Percentiles rank a stretch among this genome's conserved stretches.
Evolutionary conservation across 768 basidiomycete genomes (phyloP).

Genomic region (Termitomyces sp.): DNA sequence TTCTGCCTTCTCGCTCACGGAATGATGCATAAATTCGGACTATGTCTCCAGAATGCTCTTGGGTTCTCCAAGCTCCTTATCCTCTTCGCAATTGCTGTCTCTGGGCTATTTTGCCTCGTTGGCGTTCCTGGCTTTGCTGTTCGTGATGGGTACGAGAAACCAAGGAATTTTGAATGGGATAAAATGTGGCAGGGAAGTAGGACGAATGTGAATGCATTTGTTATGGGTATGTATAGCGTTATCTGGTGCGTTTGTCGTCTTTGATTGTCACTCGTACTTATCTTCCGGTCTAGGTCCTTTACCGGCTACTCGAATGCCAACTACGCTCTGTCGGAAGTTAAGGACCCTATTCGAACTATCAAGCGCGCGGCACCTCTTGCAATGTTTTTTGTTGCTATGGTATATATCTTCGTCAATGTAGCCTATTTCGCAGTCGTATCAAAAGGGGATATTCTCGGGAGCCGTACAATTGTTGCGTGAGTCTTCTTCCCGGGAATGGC

Average conservation of each 20-base stretch:
- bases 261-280: not conserved
- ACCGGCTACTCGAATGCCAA: slow-evolving; percentile 74
- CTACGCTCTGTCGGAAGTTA: slow-evolving; percentile 68
- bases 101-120: slow-evolving; percentile 49
- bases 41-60: slow-evolving; percentile 61
- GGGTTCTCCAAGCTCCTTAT: slow-evolving; percentile 60
- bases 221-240: slow-evolving; percentile 62
- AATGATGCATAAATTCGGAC: slow-evolving; percentile 45
- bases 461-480: slow-evolving; percentile 66
- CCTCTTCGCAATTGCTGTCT: slow-evolving; percentile 45
- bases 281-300: slow-evolving; percentile 49
- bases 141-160: slow-evolving; percentile 44
- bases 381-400: slow-evolving; percentile 50
- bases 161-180: slow-evolving; percentile 56
- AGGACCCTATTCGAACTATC: slow-evolving; percentile 66
- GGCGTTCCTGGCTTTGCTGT: slow-evolving; percentile 48
- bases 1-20: slow-evolving; percentile 59
- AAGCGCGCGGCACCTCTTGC: slow-evolving; percentile 68
- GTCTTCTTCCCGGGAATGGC: slow-evolving; percentile 16
- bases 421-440: slow-evolving; percentile 76
- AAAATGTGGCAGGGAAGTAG: slow-evolving; percentile 62
- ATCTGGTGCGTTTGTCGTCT: slow-evolving; percentile 48
- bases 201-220: slow-evolving; percentile 55
- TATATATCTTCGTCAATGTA: slow-evolving; percentile 64
- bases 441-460: slow-evolving; percentile 62